These are phyloP conservation scores for Pleurozium schreberi DNA, from an alignment of 225 moss, liverwort and hornwort genomes.

Conservation along the genomic window DNA sequence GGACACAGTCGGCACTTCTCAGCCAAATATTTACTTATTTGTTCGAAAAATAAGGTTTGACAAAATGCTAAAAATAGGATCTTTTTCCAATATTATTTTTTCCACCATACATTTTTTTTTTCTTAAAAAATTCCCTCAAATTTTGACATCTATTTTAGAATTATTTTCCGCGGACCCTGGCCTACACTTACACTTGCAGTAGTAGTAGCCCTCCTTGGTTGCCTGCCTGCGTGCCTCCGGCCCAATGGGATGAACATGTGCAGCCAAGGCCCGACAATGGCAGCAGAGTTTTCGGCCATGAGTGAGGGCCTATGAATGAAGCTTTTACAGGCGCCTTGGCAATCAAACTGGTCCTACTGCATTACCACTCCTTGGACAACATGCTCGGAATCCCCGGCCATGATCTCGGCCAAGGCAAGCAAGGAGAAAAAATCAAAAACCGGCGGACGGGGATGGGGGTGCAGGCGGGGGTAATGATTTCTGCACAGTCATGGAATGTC, in stretches of 20 bases:
- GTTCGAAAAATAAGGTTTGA: too few species aligned
- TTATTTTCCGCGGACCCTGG: too few species aligned
- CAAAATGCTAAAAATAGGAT: too few species aligned
- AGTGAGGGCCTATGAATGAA: neutral
- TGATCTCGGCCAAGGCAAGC: neutral
- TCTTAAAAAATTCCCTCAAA: too few species aligned
- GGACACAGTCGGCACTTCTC: too few species aligned
- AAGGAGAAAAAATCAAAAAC: neutral
- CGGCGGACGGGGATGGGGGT: neutral
- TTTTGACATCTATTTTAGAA: too few species aligned
- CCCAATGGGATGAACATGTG: neutral
- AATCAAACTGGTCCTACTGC: slow-evolving; percentile 22
- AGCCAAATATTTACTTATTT: too few species aligned
- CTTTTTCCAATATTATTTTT: too few species aligned
- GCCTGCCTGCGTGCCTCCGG: neutral
- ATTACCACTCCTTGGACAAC: neutral
- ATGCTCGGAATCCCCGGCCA: neutral
- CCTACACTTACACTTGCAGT: too few species aligned
- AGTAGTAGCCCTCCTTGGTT: too few species aligned
- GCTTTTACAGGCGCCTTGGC: neutral
- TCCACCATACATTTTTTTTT: too few species aligned
- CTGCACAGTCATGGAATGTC: slow-evolving; percentile 22
- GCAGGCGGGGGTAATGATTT: neutral
- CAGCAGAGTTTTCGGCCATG: neutral
- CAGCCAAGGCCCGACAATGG: neutral